Evolutionary conservation across 192 early-diverging fungal species (phyloP).

Genomic region (Umbelopsis vinacea): DNA sequence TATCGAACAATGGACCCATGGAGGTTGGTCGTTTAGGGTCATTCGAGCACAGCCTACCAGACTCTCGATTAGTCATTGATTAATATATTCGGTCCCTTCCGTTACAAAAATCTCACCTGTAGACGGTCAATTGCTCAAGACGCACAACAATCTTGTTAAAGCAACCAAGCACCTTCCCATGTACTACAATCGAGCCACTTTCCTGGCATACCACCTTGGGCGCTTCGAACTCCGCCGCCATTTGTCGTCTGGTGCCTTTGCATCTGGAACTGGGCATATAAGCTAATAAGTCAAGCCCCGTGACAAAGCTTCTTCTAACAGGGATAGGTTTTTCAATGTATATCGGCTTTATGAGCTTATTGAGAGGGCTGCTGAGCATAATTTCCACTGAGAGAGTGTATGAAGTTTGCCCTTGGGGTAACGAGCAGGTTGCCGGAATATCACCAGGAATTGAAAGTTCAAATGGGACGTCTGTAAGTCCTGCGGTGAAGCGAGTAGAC

Average conservation of each 20-base stretch:
- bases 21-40: constrained; percentile 12
- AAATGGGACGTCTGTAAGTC: constrained; percentile 1
- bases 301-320: constrained; percentile 12
- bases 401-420: not conserved
- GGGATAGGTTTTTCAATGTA: not conserved
- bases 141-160: constrained; percentile 17
- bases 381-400: not conserved
- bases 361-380: not conserved
- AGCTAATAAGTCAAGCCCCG: not conserved
- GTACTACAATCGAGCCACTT: not conserved
- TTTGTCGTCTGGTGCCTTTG: not conserved
- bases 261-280: constrained; percentile 20
- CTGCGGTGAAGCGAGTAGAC: not conserved
- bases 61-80: not conserved
- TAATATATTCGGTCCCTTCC: not conserved
- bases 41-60: constrained; percentile 12
- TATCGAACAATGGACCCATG: constrained; percentile 9
- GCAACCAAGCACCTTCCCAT: constrained; percentile 19
- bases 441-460: not conserved
- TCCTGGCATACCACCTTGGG: constrained; percentile 6
- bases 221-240: constrained; percentile 17
- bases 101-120: not conserved
- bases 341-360: not conserved
- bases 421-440: not conserved
- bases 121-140: not conserved